These are phyloP conservation scores for Umbelopsis ramanniana DNA, from an alignment of 192 early-diverging fungal species.

Conservation along the genomic window DNA sequence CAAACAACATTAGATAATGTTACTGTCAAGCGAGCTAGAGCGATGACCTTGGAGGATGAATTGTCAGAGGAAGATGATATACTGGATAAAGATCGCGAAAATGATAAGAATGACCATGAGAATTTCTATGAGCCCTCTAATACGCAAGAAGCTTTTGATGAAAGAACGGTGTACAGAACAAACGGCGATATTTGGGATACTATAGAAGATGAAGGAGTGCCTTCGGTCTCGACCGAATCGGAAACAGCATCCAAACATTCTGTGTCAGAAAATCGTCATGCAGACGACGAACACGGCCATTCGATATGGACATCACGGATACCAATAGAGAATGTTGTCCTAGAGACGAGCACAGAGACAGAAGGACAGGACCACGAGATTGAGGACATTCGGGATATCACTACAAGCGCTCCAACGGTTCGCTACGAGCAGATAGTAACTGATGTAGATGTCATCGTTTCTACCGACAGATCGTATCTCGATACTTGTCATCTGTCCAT, in stretches of 20 bases:
- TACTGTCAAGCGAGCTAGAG: background rate
- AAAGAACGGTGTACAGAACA: too few relatives aligned
- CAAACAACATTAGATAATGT: background rate
- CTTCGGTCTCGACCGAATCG: too few relatives aligned
- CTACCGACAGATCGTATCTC: background rate
- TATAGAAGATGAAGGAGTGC: too few relatives aligned
- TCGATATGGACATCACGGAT: too few relatives aligned
- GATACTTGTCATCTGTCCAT: slow-evolving; percentile 1
- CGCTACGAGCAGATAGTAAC: background rate
- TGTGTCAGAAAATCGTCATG: too few relatives aligned
- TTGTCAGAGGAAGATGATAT: too few relatives aligned
- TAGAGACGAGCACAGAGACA: too few relatives aligned
- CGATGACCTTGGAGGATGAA: slow-evolving; percentile 23
- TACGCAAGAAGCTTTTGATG: background rate
- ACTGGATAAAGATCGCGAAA: background rate
- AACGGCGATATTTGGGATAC: too few relatives aligned
- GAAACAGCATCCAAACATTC: too few relatives aligned
- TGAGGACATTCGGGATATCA: background rate
- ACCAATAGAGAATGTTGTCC: too few relatives aligned
- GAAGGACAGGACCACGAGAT: background rate
- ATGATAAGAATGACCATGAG: slow-evolving; percentile 26
- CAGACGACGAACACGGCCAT: too few relatives aligned
- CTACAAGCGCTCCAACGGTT: background rate
- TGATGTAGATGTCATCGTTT: background rate
- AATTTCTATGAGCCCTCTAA: background rate